Conservation (phyloP, 2,329 filamentous ascomycete genomes). For the Kalmusia sp. region DNA sequence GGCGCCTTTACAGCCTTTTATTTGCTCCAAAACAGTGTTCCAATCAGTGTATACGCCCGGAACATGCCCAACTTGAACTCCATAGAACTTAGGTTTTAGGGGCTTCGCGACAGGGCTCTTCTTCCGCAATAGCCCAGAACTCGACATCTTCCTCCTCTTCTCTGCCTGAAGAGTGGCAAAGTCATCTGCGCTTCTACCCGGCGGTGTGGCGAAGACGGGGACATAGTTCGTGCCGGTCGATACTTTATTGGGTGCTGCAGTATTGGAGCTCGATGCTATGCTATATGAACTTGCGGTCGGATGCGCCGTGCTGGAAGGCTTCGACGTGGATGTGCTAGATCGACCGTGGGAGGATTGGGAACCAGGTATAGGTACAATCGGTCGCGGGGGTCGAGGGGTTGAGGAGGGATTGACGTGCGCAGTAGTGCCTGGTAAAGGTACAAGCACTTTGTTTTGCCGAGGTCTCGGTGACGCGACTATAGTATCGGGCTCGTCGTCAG, state of each 20-base stretch:
- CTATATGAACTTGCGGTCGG: not conserved
- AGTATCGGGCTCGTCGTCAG: not conserved
- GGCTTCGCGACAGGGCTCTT: not conserved
- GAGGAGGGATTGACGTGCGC: not conserved
- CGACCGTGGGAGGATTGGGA: not conserved
- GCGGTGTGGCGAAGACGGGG: not conserved
- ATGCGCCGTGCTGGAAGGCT: not conserved
- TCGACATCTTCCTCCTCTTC: conserved; percentile 34
- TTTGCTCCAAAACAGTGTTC: not conserved
- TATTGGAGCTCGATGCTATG: not conserved
- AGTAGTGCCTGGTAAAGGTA: not conserved
- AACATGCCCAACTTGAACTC: conserved; percentile 1
- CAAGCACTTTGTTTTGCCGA: not conserved
- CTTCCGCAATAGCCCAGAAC: not conserved
- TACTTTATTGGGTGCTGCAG: not conserved
- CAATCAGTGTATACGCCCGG: not conserved
- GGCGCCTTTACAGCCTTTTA: not conserved
- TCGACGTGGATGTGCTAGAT: not conserved
- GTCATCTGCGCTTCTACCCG: not conserved
- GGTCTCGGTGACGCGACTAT: not conserved
- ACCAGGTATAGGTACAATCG: not conserved
- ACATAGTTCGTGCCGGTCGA: conserved; percentile 9
- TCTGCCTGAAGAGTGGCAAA: conserved; percentile 4
- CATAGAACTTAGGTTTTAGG: not conserved
- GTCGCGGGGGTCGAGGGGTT: not conserved